Evolutionary conservation across 2,329 filamentous ascomycete genomes (phyloP), one percentile per base, ranked within the genome.

Genomic region (Biscogniauxia sp.): DNA sequence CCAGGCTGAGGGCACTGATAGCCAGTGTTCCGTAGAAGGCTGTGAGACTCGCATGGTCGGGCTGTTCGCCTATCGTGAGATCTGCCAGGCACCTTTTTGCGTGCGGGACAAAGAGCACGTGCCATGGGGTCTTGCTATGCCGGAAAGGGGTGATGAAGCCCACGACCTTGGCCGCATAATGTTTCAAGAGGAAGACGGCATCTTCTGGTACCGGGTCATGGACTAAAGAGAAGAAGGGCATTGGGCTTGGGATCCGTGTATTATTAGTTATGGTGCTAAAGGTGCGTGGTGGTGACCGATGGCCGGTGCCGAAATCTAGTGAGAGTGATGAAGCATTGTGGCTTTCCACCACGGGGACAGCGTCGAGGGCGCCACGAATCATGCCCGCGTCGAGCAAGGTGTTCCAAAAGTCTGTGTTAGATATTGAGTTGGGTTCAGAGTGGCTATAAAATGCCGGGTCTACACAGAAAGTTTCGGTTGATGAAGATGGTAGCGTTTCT

Each of bases 121-220:
- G 74, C 76, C 76, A 78, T 1, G 76, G 76, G 1, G 76, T 76
- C 62, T 79, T 78, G 41, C 68, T 70, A 55, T 76, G 72, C 13
- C 71, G 68, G 28, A 77, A 70, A 0, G 76, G 76, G 1, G 76
- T 75, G 55, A 79, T 69, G 2, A 75, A 59, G 3, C 65, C 66
- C 19, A 77, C 70, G 2, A 78, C 72, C 3, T 70, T 72, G 1
- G 72, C 73, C 2, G 68, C 68, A 60, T 78, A 78, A 57, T 78
- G 73, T 23, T 74, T 74, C 23, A 79, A 68, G 0, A 79, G 68
- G 52, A 74, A 72, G 8, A 75, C 65, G 1, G 75, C 74, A 62
- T 78, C 73, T 20, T 70, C 63, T 8, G 70, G 65, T 2, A 64
- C 61, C 19, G 51, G 32, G 2, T 23, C 7, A 53, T 62, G 32